phyloP scores from a whole-genome alignment of 176 grass and related monocot species.

The Rhipidocladum racemiflorum region DNA sequence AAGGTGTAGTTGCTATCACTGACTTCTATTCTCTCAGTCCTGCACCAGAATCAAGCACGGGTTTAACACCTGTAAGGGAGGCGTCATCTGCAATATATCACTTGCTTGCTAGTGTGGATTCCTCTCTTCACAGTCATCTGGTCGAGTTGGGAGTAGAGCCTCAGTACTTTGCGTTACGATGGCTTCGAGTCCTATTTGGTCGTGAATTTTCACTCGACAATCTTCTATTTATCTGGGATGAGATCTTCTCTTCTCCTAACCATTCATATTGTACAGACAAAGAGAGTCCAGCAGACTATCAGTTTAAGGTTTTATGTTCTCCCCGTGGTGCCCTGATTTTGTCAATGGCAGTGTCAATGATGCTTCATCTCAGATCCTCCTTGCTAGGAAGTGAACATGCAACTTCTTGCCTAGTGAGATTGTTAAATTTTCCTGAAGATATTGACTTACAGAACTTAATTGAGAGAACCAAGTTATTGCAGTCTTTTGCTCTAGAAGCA shows the following conservation, averaged over 20 bases:
- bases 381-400: conserved; percentile 91
- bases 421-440: conserved; percentile 86
- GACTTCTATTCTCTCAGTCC: conserved; percentile 83
- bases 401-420: conserved; percentile 74
- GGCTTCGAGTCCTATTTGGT: conserved; percentile 91
- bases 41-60: conserved; percentile 53
- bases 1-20: conserved; percentile 70
- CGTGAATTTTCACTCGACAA: conserved; percentile 90
- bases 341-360: conserved; percentile 83
- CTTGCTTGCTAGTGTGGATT: conserved; percentile 68
- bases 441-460: conserved; percentile 70
- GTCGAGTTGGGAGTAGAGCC: conserved; percentile 90
- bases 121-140: conserved; percentile 82
- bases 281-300: conserved; percentile 44
- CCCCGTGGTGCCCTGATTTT: conserved; percentile 83
- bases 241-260: conserved; percentile 83
- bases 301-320: conserved; percentile 74
- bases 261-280: conserved; percentile 39
- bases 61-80: conserved; percentile 84
- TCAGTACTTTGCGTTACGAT: conserved; percentile 87
- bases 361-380: conserved; percentile 85
- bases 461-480: conserved; percentile 78
- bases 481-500: conserved; percentile 64
- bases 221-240: conserved; percentile 90
- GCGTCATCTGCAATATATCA: conserved; percentile 82